Evolutionary conservation across 805 yeast genomes (phyloP), one percentile per base, ranked within the genome.

Genomic region (Yamadazyma sp.): DNA sequence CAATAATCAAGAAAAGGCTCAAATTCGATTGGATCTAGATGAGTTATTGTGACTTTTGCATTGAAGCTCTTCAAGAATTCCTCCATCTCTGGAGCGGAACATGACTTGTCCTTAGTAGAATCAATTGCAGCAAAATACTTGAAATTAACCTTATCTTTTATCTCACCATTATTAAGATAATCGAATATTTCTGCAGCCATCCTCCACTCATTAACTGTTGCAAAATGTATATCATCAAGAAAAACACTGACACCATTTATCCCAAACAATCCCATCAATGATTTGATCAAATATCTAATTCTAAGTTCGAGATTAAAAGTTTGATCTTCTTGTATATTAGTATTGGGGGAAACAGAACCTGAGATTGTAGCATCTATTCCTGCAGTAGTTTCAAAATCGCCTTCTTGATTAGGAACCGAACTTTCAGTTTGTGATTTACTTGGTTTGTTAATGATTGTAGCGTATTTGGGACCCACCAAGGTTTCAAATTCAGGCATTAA

Each of bases 191-290:
- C 71, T 6, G 48, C 40, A 3, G 58, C 33, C 39, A 67, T 35
- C 4, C 27, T 36, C 44, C 60, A 50, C 39, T 61, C 69, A 8
- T 47, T 52, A 7, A 38, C 42, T 0, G 74, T 55, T 36, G 70
- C 60, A 64, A 69, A 65, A 35, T 73, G 74, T 17, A 69, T 44
- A 48, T 73, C 75, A 43, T 73, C 78, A 20, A 70, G 48, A 30
- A 69, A 56, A 1, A 73, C 41, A 0, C 76, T 70, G 25, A 73
- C 50, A 2, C 77, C 76, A 22, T 56, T 57, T 4, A 43, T 43
- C 7, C 69, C 66, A 31, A 73, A 53, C 4, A 74, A 45, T n/a
- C 61, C 58, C 36, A 65, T 63, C 11, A 75, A 46, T 12, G 56
- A 45, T 36, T 70, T 72, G 38, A 74, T 53, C n/a, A 69, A 53